These are phyloP conservation scores for Heimioporus retisporus DNA, from an alignment of 1,284 basidiomycete species.

Conservation along the genomic window DNA sequence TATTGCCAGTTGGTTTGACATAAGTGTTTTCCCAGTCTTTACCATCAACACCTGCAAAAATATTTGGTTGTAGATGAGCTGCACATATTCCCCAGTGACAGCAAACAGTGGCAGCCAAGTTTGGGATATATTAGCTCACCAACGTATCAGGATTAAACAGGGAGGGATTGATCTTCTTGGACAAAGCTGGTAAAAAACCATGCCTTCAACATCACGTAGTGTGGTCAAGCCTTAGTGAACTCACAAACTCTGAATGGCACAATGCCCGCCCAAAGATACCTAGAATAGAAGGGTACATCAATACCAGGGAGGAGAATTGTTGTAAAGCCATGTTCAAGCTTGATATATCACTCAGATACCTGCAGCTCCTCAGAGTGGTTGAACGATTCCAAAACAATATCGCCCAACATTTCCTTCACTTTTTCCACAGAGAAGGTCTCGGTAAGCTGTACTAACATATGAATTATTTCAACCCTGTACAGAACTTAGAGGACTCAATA, in stretches of 20 bases:
- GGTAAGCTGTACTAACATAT: conserved; percentile 67
- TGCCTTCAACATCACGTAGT: no score
- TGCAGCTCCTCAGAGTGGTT: conserved; percentile 85
- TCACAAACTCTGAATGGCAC: conserved; percentile 95
- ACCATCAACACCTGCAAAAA: conserved; percentile 85
- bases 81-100: no score
- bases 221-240: conserved; percentile 32
- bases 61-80: no score
- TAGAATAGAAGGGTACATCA: conserved; percentile 99
- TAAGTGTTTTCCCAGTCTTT: conserved; percentile 97
- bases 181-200: no score
- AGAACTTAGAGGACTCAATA: background rate
- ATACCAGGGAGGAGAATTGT: conserved; percentile 98
- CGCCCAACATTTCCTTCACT: conserved; percentile 94
- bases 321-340: conserved; percentile 96
- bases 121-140: no score
- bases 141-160: no score
- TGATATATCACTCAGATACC: conserved; percentile 89
- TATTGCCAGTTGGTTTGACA: conserved; percentile 93
- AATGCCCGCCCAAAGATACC: conserved; percentile 99
- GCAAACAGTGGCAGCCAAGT: no score
- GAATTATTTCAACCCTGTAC: conserved; percentile 2
- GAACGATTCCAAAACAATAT: conserved; percentile 91
- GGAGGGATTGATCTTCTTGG: no score
- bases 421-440: conserved; percentile 88